These are phyloP conservation scores for Pestalotiopsis sp. DNA, from an alignment of 2,329 filamentous ascomycete genomes.

Conservation along the genomic window DNA sequence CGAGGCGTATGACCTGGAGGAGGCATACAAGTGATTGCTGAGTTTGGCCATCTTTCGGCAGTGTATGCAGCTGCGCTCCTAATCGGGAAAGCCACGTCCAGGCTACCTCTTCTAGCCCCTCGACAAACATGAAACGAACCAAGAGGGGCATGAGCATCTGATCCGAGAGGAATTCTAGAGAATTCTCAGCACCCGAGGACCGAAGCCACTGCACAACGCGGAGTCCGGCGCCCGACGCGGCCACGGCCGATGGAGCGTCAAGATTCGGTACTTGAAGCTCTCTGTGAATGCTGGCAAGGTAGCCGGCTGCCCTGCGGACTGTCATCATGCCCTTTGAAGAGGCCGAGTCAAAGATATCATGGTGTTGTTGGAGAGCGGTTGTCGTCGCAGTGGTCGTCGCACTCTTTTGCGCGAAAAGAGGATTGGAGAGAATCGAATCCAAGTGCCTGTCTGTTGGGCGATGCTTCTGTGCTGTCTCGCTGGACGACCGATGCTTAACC, in stretches of 20 bases:
- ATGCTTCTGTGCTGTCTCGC: conserved; percentile 21
- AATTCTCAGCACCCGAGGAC: conserved; percentile 48
- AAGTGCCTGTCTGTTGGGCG: conserved; percentile 53
- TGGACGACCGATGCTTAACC: background rate
- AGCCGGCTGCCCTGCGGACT: conserved; percentile 53
- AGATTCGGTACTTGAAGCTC: conserved; percentile 37
- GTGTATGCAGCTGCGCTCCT: conserved; percentile 18
- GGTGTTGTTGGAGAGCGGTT: conserved; percentile 39
- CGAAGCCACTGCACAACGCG: conserved; percentile 58
- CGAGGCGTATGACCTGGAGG: conserved; percentile 41
- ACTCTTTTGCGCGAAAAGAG: conserved; percentile 47
- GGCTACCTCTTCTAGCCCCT: conserved; percentile 51
- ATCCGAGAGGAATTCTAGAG: conserved; percentile 47
- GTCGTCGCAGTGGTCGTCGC: background rate
- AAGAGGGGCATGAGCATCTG: conserved; percentile 41
- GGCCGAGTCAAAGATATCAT: conserved; percentile 59
- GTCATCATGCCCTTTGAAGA: conserved; percentile 61
- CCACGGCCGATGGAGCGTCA: conserved; percentile 36
- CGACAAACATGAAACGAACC: conserved; percentile 53
- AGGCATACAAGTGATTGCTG: conserved; percentile 37
- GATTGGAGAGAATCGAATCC: conserved; percentile 59
- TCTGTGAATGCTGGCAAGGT: conserved; percentile 50
- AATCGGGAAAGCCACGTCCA: conserved; percentile 56
- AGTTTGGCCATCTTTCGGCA: conserved; percentile 16
- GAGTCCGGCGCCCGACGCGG: conserved; percentile 45